Percentiles rank a stretch among this genome's conserved stretches.
phyloP scores from a whole-genome alignment of 2,329 filamentous ascomycete species.

The Penicillium sp. region DNA sequence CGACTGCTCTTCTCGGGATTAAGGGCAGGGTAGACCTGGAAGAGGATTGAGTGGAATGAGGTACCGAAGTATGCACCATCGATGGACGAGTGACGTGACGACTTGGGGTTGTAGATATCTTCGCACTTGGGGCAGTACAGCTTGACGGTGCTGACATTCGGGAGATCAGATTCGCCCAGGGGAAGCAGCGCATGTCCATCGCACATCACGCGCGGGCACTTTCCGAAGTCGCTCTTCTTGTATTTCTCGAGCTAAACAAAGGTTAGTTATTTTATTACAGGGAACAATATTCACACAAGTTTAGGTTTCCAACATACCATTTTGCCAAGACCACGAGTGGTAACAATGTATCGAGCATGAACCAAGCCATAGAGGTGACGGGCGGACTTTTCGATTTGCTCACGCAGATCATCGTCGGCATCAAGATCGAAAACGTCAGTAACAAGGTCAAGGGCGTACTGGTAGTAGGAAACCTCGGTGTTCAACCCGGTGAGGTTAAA shows the following conservation, averaged over 20 bases:
- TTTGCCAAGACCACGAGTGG: slow-evolving; percentile 86
- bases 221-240: slow-evolving; percentile 96
- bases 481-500: slow-evolving; percentile 98
- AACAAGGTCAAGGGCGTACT: slow-evolving; percentile 95
- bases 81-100: slow-evolving; percentile 88
- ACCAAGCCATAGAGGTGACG: slow-evolving; percentile 93
- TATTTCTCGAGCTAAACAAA: slow-evolving; percentile 84
- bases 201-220: slow-evolving; percentile 95
- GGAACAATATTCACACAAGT: background rate
- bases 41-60: slow-evolving; percentile 98
- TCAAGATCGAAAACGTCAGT: slow-evolving; percentile 98
- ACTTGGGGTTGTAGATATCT: slow-evolving; percentile 98
- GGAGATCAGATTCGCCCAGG: slow-evolving; percentile 87
- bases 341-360: slow-evolving; percentile 94
- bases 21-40: slow-evolving; percentile 93
- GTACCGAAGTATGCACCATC: slow-evolving; percentile 98
- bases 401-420: slow-evolving; percentile 96
- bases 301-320: slow-evolving; percentile 67
- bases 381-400: slow-evolving; percentile 96
- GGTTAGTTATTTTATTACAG: slow-evolving; percentile 1
- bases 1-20: slow-evolving; percentile 81
- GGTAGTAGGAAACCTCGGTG: slow-evolving; percentile 97
- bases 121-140: slow-evolving; percentile 97
- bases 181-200: slow-evolving; percentile 89
- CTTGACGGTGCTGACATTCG: slow-evolving; percentile 86